Base-by-base conservation (phyloP, 2,329 filamentous ascomycete species). In the Gaeumannomyces sp. region DNA sequence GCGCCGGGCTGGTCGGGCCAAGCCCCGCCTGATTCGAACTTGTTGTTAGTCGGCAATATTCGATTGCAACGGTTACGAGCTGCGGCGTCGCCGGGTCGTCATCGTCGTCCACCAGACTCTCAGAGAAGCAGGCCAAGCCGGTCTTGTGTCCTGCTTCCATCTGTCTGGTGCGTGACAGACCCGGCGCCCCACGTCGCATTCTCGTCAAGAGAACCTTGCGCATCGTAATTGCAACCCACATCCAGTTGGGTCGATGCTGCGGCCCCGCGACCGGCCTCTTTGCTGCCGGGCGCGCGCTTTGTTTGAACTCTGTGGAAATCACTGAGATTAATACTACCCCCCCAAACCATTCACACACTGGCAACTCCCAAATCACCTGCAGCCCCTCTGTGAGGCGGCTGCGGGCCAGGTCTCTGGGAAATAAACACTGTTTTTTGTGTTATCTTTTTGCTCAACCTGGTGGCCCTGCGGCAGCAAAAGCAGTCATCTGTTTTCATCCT, bases 231-330 rank as follows among this genome's bases (percentile, higher is more conserved):
- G 33, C 53, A 60, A 28, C 59, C 58, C 29, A 35, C 38, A 53
- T 11, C 63, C 77, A 75, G 76, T 74, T 78, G 79, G 81, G 81
- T 80, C 81, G 81, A 83, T 83, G 79, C 81, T 83, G 76, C 81
- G 80, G 71, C 79, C 77, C 79, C 77, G 76, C 73, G 74, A 29
- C 56, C 33, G 56, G 35, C 57, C 27, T 74, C 68, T 67, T 66
- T 59, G n/a, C 29, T 59, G 57, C 53, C 57, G 16, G 33, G n/a
- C 14, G 62, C 57, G 57, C 56, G 45, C 13, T 31, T 35, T 59
- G 27, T 59, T 59, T 59, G 29, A 35, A 31, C 14, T 53, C 29
- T 50, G 25, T 27, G 58, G 60, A 62, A 31, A 60, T 60, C 25
- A 19, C 58, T 31, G 28, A 29, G 19, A 29, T 31, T 19, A 60